Evolutionary conservation across 352 stramenopile species (phyloP).

Genomic region (Phytophthora citricola): DNA sequence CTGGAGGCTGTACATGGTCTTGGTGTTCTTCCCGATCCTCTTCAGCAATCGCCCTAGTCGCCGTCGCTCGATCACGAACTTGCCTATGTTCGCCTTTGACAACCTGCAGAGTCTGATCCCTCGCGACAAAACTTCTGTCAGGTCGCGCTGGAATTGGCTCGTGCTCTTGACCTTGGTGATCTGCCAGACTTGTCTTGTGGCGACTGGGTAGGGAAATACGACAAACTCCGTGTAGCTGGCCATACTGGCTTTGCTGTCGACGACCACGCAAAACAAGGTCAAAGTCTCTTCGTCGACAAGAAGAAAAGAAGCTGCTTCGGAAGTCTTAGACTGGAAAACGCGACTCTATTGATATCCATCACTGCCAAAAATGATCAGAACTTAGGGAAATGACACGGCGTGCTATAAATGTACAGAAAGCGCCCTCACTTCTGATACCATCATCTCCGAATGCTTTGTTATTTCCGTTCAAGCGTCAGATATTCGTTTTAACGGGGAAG

Average conservation of each 20-base stretch:
- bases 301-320: too few species aligned
- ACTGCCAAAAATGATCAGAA: too few species aligned
- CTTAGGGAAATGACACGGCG: too few species aligned
- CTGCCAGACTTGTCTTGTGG: neutral
- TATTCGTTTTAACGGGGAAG: too few species aligned
- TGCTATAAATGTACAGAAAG: too few species aligned
- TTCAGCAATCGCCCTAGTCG: slow-evolving; percentile 4
- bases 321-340: too few species aligned
- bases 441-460: too few species aligned
- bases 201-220: neutral
- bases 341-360: too few species aligned
- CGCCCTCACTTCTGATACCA: too few species aligned
- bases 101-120: neutral
- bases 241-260: neutral
- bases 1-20: neutral
- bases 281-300: neutral
- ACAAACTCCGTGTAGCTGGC: neutral
- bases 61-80: slow-evolving; percentile 1
- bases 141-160: neutral
- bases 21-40: slow-evolving; percentile 7
- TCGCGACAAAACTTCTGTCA: neutral
- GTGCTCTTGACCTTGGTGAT: neutral
- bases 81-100: neutral
- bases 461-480: too few species aligned
- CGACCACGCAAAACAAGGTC: neutral